Conservation (phyloP, 2,329 filamentous ascomycete genomes). For the Aspergillus fumigatus region DNA sequence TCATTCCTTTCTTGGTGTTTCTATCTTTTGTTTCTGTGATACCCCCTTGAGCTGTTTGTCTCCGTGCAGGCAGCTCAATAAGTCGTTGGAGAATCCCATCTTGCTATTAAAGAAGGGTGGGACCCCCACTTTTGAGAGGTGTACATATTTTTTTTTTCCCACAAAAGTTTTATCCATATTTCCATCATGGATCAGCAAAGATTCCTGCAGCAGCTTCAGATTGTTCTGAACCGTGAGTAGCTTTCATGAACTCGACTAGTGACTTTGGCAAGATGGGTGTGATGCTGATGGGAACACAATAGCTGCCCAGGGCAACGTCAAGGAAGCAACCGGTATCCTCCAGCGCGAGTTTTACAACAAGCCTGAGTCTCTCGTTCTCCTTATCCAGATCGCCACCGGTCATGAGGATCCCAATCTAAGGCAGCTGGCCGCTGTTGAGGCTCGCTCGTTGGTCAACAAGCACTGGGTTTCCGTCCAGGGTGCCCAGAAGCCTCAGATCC, state of each 20-base stretch:
- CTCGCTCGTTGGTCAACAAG: slow-evolving; percentile 72
- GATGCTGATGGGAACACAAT: slow-evolving; percentile 19
- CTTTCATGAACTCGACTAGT: neutral
- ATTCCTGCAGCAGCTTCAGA: slow-evolving; percentile 81
- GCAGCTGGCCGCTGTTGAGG: slow-evolving; percentile 89
- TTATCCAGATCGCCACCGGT: slow-evolving; percentile 82
- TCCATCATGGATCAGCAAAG: slow-evolving; percentile 70
- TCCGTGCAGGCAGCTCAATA: slow-evolving; percentile 26
- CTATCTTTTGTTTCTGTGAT: slow-evolving; percentile 24
- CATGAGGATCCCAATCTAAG: slow-evolving; percentile 68
- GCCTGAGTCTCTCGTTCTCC: slow-evolving; percentile 75
- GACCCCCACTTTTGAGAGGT: slow-evolving; percentile 12
- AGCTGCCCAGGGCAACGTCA: slow-evolving; percentile 87
- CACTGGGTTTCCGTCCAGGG: slow-evolving; percentile 75
- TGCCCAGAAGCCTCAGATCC: slow-evolving; percentile 73
- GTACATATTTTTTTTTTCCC: slow-evolving; percentile 6
- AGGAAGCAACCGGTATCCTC: slow-evolving; percentile 82
- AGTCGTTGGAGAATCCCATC: slow-evolving; percentile 15
- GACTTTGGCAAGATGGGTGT: neutral
- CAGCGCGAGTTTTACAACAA: slow-evolving; percentile 91
- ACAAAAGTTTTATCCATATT: slow-evolving; percentile 2
- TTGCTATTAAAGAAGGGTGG: slow-evolving; percentile 8
- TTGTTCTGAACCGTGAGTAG: slow-evolving; percentile 77
- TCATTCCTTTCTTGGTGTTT: slow-evolving; percentile 20
- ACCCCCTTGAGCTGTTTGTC: slow-evolving; percentile 30